A percentile compares a stretch with the other conserved stretches of the same genome.
Evolutionary conservation across 306 rosid species (phyloP).

Genomic region (cucumber (Cucumis sativus)): DNA sequence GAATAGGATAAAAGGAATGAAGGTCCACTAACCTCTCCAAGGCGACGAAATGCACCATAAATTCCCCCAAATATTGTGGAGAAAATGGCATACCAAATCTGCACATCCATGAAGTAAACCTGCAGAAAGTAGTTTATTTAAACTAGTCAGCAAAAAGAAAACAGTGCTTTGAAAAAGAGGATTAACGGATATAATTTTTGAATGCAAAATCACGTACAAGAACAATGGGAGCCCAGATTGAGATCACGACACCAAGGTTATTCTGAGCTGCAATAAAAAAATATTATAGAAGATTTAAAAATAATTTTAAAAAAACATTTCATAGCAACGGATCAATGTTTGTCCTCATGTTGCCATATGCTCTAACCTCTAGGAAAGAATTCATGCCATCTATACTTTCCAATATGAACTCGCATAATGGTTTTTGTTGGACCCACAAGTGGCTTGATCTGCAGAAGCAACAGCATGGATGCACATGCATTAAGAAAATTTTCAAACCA

Average conservation of each 20-base stretch:
- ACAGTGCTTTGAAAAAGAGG: neutral
- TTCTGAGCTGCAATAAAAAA: conserved; percentile 44
- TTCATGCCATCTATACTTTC: conserved; percentile 66
- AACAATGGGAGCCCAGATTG: conserved; percentile 82
- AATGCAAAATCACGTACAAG: conserved; percentile 49
- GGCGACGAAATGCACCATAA: conserved; percentile 89
- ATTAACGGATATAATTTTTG: conserved; percentile 6
- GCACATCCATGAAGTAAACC: conserved; percentile 99
- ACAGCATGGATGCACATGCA: neutral
- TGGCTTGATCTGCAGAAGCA: conserved; percentile 69
- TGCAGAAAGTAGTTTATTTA: conserved; percentile 16
- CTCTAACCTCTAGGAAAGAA: conserved; percentile 83
- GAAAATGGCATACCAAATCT: conserved; percentile 97
- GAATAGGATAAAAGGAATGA: conserved; percentile 2
- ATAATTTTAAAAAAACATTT: neutral
- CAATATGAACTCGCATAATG: conserved; percentile 45
- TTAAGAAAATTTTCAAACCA: neutral
- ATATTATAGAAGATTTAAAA: neutral
- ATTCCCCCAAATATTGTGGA: conserved; percentile 86
- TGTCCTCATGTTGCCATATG: neutral
- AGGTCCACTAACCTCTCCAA: conserved; percentile 83
- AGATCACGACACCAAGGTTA: conserved; percentile 83
- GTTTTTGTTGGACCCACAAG: conserved; percentile 76
- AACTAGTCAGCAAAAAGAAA: neutral
- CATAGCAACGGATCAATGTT: neutral